A percentile compares a stretch with the other conserved stretches of the same genome.
These are phyloP conservation scores for Hypoxylon lienhwacheense DNA, from an alignment of 495 filamentous ascomycete species.

Conservation along the genomic window DNA sequence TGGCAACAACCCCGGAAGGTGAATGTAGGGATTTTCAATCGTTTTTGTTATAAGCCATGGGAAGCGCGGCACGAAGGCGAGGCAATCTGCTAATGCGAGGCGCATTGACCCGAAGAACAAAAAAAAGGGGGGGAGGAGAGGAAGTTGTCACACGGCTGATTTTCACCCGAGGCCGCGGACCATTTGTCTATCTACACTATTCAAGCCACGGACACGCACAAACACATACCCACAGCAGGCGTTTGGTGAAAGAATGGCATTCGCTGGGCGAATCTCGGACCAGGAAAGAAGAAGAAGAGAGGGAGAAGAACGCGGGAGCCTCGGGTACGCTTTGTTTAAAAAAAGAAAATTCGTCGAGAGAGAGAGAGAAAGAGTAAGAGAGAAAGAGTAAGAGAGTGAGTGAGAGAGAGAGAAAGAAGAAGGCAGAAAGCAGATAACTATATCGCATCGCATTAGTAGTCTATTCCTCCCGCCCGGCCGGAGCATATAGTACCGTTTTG, in stretches of 20 bases:
- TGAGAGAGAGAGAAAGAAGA: too few relatives aligned
- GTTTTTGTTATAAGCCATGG: conserved; percentile 18
- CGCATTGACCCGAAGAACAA: conserved; percentile 12
- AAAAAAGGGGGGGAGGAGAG: too few relatives aligned
- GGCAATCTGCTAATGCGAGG: conserved; percentile 19
- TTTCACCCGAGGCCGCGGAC: conserved; percentile 8
- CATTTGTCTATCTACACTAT: conserved; percentile 6
- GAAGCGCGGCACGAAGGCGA: conserved; percentile 9
- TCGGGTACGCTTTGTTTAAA: too few relatives aligned
- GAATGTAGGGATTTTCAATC: conserved; percentile 16
- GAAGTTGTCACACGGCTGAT: conserved; percentile 12
- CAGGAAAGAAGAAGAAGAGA: too few relatives aligned
- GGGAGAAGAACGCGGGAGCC: too few relatives aligned
- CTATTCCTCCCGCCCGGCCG: too few relatives aligned
- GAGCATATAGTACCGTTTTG: conserved; percentile 23
- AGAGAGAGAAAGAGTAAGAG: too few relatives aligned
- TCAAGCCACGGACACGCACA: conserved; percentile 16
- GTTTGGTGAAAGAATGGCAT: conserved; percentile 24
- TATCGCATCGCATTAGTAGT: conserved; percentile 15
- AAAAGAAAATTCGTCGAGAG: conserved; percentile 27
- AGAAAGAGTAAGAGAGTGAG: too few relatives aligned
- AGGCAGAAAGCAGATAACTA: conserved; percentile 12
- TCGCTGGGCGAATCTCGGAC: conserved; percentile 34
- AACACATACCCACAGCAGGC: too few relatives aligned
- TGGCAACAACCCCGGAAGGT: not conserved